These are phyloP conservation scores for Clathrospora elynae DNA, from an alignment of 2,329 filamentous ascomycete genomes.

Conservation along the genomic window DNA sequence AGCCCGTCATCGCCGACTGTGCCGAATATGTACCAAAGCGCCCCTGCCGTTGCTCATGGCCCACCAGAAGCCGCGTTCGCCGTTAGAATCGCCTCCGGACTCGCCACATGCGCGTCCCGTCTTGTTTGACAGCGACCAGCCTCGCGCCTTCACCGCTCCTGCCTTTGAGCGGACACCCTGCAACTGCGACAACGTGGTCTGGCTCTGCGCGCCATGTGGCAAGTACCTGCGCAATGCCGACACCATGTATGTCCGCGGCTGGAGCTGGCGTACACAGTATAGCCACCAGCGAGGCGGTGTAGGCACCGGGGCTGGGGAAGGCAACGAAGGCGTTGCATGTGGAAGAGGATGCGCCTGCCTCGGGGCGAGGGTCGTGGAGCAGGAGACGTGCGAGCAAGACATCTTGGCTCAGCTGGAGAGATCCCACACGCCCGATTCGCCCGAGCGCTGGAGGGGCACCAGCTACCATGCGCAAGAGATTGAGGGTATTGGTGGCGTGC, in stretches of 20 bases:
- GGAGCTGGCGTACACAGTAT: constrained; percentile 89
- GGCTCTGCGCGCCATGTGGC: constrained; percentile 86
- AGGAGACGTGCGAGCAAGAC: constrained; percentile 83
- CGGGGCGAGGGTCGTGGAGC: constrained; percentile 75
- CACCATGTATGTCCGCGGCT: constrained; percentile 68
- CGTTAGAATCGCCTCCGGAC: constrained; percentile 26
- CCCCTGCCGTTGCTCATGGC: constrained; percentile 64
- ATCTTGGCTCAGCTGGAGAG: constrained; percentile 62
- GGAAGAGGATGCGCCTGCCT: constrained; percentile 78
- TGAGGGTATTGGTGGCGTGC: constrained; percentile 83
- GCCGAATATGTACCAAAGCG: constrained; percentile 72
- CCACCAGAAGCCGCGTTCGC: constrained; percentile 25
- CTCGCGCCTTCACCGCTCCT: constrained; percentile 50
- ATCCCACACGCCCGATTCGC: constrained; percentile 32
- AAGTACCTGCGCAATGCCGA: constrained; percentile 67
- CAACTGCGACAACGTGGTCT: constrained; percentile 67
- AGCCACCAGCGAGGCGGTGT: constrained; percentile 77
- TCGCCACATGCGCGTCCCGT: constrained; percentile 30
- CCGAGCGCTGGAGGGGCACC: constrained; percentile 60
- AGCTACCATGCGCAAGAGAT: constrained; percentile 89
- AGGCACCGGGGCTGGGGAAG: constrained; percentile 85
- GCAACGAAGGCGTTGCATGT: constrained; percentile 85
- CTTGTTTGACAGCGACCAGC: constrained; percentile 19
- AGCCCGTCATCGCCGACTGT: constrained; percentile 80
- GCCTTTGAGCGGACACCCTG: constrained; percentile 62